These are phyloP conservation scores for Nemania serpens DNA, from an alignment of 2,329 filamentous ascomycete genomes.

Conservation along the genomic window DNA sequence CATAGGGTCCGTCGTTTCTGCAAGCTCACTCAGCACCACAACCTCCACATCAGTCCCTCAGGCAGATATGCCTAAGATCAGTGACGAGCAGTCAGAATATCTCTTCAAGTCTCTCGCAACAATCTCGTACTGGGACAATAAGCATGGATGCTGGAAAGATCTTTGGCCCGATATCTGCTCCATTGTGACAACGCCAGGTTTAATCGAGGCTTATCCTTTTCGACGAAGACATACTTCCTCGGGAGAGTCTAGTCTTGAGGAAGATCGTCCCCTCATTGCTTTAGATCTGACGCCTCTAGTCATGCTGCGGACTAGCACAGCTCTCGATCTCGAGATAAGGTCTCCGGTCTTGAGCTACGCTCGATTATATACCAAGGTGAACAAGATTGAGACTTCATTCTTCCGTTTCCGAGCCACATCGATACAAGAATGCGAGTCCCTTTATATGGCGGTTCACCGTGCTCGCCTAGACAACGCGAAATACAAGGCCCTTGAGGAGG, in stretches of 20 bases:
- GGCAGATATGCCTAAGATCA: conserved; percentile 58
- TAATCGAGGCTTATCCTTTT: conserved; percentile 61
- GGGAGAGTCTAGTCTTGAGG: conserved; percentile 43
- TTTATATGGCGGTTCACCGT: conserved; percentile 87
- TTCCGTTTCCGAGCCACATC: conserved; percentile 88
- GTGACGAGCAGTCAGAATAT: conserved; percentile 48
- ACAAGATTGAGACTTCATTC: conserved; percentile 67
- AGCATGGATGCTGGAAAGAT: conserved; percentile 64
- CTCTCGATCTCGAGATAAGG: conserved; percentile 90
- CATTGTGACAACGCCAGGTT: conserved; percentile 61
- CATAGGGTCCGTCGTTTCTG: conserved; percentile 50
- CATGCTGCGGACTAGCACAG: conserved; percentile 86
- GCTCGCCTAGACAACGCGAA: conserved; percentile 91
- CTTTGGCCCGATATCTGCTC: conserved; percentile 57
- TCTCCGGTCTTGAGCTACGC: conserved; percentile 73
- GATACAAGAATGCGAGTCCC: conserved; percentile 74
- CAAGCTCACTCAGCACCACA: conserved; percentile 62
- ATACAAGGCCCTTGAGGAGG: conserved; percentile 71
- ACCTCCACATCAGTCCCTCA: conserved; percentile 86
- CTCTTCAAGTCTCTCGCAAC: conserved; percentile 55
- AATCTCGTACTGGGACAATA: conserved; percentile 67
- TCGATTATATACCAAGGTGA: conserved; percentile 67
- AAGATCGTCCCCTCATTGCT: conserved; percentile 59
- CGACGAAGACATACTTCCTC: conserved; percentile 44
- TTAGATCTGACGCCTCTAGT: conserved; percentile 91